These are phyloP conservation scores for Ceratocystis cacaofunesta DNA, from an alignment of 2,329 filamentous ascomycete genomes.

Conservation along the genomic window DNA sequence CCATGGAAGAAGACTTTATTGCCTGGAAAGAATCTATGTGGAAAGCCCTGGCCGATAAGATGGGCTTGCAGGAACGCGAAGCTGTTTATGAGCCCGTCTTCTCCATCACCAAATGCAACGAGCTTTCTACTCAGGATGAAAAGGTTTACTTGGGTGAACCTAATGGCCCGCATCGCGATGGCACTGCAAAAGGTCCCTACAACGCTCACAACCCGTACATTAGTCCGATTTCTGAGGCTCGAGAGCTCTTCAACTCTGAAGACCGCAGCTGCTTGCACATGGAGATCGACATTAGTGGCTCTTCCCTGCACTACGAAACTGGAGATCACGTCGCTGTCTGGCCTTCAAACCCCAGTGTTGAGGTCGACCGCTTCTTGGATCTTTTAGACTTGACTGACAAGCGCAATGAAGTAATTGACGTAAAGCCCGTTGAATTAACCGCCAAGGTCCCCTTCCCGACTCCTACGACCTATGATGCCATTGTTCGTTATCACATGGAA, in stretches of 20 bases:
- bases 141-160: slow-evolving; percentile 91
- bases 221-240: slow-evolving; percentile 81
- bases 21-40: slow-evolving; percentile 99
- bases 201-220: slow-evolving; percentile 96
- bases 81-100: slow-evolving; percentile 92
- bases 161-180: slow-evolving; percentile 88
- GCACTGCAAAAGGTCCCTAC: slow-evolving; percentile 70
- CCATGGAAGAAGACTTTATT: slow-evolving; percentile 98
- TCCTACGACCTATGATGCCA: slow-evolving; percentile 89
- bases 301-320: slow-evolving; percentile 84
- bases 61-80: slow-evolving; percentile 88
- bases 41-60: slow-evolving; percentile 64
- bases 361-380: slow-evolving; percentile 79
- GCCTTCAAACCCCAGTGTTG: slow-evolving; percentile 86
- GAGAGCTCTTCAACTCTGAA: slow-evolving; percentile 76
- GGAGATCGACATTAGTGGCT: slow-evolving; percentile 81
- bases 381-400: slow-evolving; percentile 64
- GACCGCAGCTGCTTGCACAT: slow-evolving; percentile 92
- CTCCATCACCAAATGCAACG: slow-evolving; percentile 60
- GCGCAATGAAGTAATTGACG: slow-evolving; percentile 64
- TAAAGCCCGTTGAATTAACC: slow-evolving; percentile 86
- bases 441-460: slow-evolving; percentile 96
- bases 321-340: slow-evolving; percentile 95
- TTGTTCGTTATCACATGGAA: slow-evolving; percentile 90
- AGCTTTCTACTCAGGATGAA: slow-evolving; percentile 56